phyloP scores from a whole-genome alignment of 345 rosid genomes.

The Excoecaria agallocha region DNA sequence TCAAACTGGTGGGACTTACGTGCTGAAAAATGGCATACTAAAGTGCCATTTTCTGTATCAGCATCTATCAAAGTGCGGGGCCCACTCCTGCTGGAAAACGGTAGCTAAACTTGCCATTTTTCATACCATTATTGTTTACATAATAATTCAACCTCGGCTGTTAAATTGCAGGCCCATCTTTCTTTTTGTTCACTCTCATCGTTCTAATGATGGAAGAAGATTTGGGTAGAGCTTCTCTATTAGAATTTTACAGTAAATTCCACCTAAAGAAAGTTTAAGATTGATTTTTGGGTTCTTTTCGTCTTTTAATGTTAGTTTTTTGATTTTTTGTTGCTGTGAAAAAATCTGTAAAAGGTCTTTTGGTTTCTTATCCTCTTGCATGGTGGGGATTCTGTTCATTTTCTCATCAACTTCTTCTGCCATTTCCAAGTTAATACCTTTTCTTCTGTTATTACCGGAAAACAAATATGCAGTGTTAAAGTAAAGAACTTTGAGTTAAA shows the following conservation, averaged over 20 bases:
- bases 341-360: slow-evolving; percentile 1
- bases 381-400: neutral
- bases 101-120: too few species aligned
- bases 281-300: neutral
- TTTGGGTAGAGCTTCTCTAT: neutral
- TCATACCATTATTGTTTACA: too few species aligned
- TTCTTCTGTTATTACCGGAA: neutral
- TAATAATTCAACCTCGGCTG: too few species aligned
- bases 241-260: slow-evolving; percentile 9
- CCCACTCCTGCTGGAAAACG: too few species aligned
- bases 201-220: slow-evolving; percentile 15
- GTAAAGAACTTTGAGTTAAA: neutral
- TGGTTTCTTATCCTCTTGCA: neutral
- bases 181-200: neutral
- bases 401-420: slow-evolving; percentile 5
- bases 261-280: slow-evolving; percentile 25
- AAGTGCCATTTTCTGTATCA: too few species aligned
- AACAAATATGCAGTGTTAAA: neutral
- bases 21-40: too few species aligned
- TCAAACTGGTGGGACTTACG: too few species aligned
- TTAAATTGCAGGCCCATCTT: too few species aligned
- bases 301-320: neutral
- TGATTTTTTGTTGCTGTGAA: neutral
- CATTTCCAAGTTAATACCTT: neutral
- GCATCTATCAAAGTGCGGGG: too few species aligned